Evolutionary conservation across 352 stramenopile genomes (phyloP).

Genomic region (Globisporangium cederbergense): DNA sequence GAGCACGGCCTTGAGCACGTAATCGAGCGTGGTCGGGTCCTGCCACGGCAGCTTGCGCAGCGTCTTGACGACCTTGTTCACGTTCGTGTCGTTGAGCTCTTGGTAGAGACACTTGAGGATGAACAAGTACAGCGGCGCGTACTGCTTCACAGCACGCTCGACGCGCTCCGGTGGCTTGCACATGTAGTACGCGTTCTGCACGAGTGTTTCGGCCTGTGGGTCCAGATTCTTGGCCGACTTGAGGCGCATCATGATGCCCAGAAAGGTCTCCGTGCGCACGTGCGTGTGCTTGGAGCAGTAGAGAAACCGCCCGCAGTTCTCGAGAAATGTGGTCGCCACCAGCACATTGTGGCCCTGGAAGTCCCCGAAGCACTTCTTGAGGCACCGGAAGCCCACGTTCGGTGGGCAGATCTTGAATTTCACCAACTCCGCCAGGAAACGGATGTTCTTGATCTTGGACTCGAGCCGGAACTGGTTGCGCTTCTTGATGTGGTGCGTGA

Average conservation of each 20-base stretch:
- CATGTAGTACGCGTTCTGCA: conserved; percentile 93
- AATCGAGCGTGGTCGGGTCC: conserved; percentile 40
- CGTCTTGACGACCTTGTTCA: conserved; percentile 92
- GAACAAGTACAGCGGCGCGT: conserved; percentile 92
- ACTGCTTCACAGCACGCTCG: conserved; percentile 65
- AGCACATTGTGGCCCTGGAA: conserved; percentile 96
- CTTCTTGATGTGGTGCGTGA: conserved; percentile 92
- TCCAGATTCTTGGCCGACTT: conserved; percentile 93
- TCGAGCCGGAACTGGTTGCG: conserved; percentile 93
- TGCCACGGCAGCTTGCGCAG: conserved; percentile 93
- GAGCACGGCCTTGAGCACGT: conserved; percentile 90
- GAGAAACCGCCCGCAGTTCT: conserved; percentile 95
- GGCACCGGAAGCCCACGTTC: conserved; percentile 91
- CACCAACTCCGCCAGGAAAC: conserved; percentile 95
- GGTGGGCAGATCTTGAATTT: conserved; percentile 96
- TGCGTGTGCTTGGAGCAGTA: conserved; percentile 95
- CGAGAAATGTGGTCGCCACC: conserved; percentile 94
- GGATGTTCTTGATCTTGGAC: conserved; percentile 94
- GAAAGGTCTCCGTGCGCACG: conserved; percentile 82
- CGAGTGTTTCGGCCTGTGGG: conserved; percentile 80
- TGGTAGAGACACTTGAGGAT: conserved; percentile 86
- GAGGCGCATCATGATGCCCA: conserved; percentile 95
- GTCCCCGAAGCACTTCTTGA: conserved; percentile 93
- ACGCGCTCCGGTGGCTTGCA: conserved; percentile 88
- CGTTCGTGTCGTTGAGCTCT: conserved; percentile 71